Base-by-base conservation (phyloP, 139 green algal genomes). In the Micromonas pusilla region DNA sequence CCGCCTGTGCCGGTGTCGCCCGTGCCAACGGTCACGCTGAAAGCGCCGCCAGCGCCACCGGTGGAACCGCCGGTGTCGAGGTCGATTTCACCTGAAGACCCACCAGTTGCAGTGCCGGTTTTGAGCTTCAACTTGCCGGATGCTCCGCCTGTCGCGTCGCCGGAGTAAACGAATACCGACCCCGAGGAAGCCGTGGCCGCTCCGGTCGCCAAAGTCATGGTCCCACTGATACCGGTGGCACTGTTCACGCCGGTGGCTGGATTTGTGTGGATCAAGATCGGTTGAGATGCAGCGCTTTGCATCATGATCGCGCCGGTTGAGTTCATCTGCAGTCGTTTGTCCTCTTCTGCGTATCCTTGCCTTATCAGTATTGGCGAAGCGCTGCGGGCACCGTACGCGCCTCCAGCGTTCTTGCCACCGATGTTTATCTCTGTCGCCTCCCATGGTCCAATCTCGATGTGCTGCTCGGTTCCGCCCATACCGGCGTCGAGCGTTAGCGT, bases 81-180 rank as follows among this genome's bases (percentile, higher is more conserved):
- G 13, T 9, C 37, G 9, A 68, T 30, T 16, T 65, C 76, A 67
- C 65, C 77, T 70, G n/a, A 71, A 26, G 78, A 67, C 30, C 77
- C 45, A 16, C 45, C 45, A 57, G 45, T 57, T 57, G 45, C 45
- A 9, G 9, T 57, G 45, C 45, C 45, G 9, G 45, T 57, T 57
- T 57, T 57, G 9, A 57, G 45, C 45, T 9, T 57, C 45, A 57
- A 23, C 9, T 57, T 57, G 45, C 45, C 45, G 45, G n/a, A n/a
- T n/a, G n/a, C n/a, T n/a, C n/a, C n/a, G n/a, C n/a, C n/a, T n/a
- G n/a, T n/a, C n/a, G n/a, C n/a, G n/a, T n/a, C n/a, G n/a, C n/a
- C n/a, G n/a, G n/a, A n/a, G n/a, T n/a, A n/a, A n/a, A n/a, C n/a
- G n/a, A n/a, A n/a, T n/a, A n/a, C n/a, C n/a, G n/a, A n/a, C n/a